Evolutionary conservation across 2,329 filamentous ascomycete species (phyloP).

Genomic region (Pseudophaeomoniella oleicola): DNA sequence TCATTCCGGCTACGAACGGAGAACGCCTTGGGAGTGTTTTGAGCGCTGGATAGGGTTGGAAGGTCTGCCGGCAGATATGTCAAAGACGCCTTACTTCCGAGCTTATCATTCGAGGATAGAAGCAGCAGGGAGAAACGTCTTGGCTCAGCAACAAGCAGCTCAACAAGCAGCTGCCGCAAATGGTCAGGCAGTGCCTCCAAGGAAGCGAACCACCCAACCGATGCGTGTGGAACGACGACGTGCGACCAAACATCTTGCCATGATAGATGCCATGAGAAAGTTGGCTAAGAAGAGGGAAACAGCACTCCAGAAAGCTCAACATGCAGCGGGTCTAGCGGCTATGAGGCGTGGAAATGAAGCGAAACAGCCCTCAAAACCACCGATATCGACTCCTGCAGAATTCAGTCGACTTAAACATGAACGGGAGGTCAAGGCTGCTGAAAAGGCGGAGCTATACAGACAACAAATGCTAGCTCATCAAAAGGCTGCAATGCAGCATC

Average conservation of each 20-base stretch:
- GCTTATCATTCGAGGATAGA: slow-evolving; percentile 51
- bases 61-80: slow-evolving; percentile 81
- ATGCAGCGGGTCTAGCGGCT: slow-evolving; percentile 59
- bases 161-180: slow-evolving; percentile 33
- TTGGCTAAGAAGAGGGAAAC: slow-evolving; percentile 88
- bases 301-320: slow-evolving; percentile 71
- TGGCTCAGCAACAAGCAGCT: slow-evolving; percentile 40
- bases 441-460: slow-evolving; percentile 44
- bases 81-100: slow-evolving; percentile 90
- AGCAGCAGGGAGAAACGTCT: slow-evolving; percentile 44
- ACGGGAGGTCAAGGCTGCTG: slow-evolving; percentile 54
- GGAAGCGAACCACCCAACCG: slow-evolving; percentile 60
- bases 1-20: slow-evolving; percentile 71
- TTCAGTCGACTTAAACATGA: slow-evolving; percentile 85
- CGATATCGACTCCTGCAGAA: slow-evolving; percentile 66
- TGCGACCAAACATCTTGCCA: slow-evolving; percentile 70
- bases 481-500: slow-evolving; percentile 29
- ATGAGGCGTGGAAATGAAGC: slow-evolving; percentile 68
- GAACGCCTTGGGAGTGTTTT: slow-evolving; percentile 97
- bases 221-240: slow-evolving; percentile 74
- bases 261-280: slow-evolving; percentile 92
- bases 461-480: slow-evolving; percentile 46
- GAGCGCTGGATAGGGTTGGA: slow-evolving; percentile 91
- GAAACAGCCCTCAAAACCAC: slow-evolving; percentile 38
- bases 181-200: slow-evolving; percentile 30